phyloP scores from a whole-genome alignment of 2,329 filamentous ascomycete species.

The Aspergillus sergii region DNA sequence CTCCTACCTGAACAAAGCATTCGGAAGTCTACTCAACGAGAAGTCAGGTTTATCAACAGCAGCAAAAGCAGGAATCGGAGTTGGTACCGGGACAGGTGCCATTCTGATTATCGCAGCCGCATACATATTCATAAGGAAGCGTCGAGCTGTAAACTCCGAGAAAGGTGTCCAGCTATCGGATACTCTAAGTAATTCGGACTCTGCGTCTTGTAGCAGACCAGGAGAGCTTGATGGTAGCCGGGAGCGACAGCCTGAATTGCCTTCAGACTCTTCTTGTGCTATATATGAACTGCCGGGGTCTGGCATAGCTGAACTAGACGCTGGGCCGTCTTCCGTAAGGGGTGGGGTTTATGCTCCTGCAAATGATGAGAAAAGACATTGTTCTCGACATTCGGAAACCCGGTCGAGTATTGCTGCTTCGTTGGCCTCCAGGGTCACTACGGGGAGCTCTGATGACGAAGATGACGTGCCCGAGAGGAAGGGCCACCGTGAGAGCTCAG shows the following conservation, averaged over 20 bases:
- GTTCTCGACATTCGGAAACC: background rate
- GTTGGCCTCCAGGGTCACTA: background rate
- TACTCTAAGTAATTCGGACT: background rate
- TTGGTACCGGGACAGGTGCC: background rate
- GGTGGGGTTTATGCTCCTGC: background rate
- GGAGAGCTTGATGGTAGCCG: background rate
- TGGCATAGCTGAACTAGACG: background rate
- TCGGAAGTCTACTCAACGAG: background rate
- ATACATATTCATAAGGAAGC: background rate
- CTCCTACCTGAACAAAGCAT: background rate
- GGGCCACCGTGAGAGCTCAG: background rate
- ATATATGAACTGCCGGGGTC: background rate
- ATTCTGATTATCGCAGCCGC: background rate
- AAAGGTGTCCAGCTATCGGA: background rate
- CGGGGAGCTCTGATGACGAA: background rate
- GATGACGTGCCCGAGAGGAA: background rate
- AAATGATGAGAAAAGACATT: background rate
- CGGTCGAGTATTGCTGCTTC: constrained; percentile 4
- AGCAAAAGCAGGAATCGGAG: background rate
- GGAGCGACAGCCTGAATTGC: background rate
- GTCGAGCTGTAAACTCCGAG: background rate
- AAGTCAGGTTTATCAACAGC: background rate
- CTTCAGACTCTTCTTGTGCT: background rate
- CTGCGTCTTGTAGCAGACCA: background rate
- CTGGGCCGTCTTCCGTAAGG: background rate